These are phyloP conservation scores for Oehlia diaphana DNA, from an alignment of 192 early-diverging fungal genomes.

Conservation along the genomic window DNA sequence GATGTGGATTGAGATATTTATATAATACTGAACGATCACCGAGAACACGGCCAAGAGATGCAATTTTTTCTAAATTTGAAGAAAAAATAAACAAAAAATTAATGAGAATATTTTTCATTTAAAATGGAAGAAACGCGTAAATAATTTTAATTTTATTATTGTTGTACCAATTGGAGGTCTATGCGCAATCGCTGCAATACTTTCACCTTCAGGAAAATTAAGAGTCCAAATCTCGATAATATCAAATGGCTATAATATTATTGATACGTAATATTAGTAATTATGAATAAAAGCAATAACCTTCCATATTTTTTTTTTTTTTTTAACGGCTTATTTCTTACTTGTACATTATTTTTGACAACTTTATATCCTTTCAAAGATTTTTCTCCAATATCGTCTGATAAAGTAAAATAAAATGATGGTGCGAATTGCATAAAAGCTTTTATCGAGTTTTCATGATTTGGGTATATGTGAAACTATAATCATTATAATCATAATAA, in stretches of 20 bases:
- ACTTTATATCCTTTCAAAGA: slow-evolving; percentile 57
- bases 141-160: not conserved
- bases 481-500: slow-evolving; percentile 30
- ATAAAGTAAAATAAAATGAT: slow-evolving; percentile 69
- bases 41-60: slow-evolving; percentile 89
- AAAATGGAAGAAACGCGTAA: not conserved
- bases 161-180: slow-evolving; percentile 36
- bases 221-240: slow-evolving; percentile 46
- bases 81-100: not conserved
- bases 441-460: slow-evolving; percentile 48
- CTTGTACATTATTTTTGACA: slow-evolving; percentile 46
- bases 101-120: not conserved
- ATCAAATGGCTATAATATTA: not conserved
- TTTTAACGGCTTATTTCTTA: not conserved
- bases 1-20: slow-evolving; percentile 98
- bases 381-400: slow-evolving; percentile 47
- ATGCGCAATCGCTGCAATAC: slow-evolving; percentile 44
- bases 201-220: slow-evolving; percentile 58
- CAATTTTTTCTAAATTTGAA: slow-evolving; percentile 56
- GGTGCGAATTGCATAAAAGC: slow-evolving; percentile 58
- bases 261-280: no score
- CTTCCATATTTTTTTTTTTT: not conserved
- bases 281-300: slow-evolving; percentile 39
- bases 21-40: slow-evolving; percentile 96
- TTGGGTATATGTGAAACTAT: slow-evolving; percentile 60